Conservation (phyloP, 495 filamentous ascomycete species). For the Barbatosphaeria neglecta region DNA sequence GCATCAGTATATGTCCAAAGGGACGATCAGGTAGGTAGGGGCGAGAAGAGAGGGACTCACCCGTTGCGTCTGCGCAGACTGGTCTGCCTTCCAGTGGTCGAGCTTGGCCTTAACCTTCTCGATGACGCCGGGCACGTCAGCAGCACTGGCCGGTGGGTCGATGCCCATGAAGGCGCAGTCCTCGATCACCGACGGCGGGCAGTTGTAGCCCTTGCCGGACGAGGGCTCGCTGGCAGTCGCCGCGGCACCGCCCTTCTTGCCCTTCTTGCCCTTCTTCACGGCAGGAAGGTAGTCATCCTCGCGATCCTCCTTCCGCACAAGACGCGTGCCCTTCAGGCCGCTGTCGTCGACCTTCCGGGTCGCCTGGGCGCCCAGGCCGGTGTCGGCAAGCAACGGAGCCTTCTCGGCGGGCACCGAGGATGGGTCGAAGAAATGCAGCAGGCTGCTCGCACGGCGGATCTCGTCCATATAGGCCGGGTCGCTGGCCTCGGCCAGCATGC, state of each 20-base stretch:
- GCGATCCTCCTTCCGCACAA: conserved; percentile 70
- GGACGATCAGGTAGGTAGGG: neutral
- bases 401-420: conserved; percentile 47
- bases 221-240: conserved; percentile 25
- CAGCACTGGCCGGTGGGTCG: conserved; percentile 73
- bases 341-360: conserved; percentile 71
- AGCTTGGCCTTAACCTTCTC: conserved; percentile 91
- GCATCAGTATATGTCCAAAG: conserved; percentile 2
- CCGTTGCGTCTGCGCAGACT: conserved; percentile 81
- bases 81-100: conserved; percentile 84
- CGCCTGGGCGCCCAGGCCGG: conserved; percentile 53
- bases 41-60: conserved; percentile 36
- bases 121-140: conserved; percentile 61
- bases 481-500: conserved; percentile 80
- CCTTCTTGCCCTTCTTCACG: conserved; percentile 84
- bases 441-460: conserved; percentile 71
- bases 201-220: conserved; percentile 73
- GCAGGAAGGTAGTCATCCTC: conserved; percentile 84
- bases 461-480: conserved; percentile 80
- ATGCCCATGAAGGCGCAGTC: conserved; percentile 73
- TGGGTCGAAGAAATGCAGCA: conserved; percentile 87
- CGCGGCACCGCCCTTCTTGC: conserved; percentile 47
- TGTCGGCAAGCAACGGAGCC: conserved; percentile 51
- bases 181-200: conserved; percentile 81
- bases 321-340: conserved; percentile 61